phyloP scores from a whole-genome alignment of 2,329 filamentous ascomycete genomes.

The Colletotrichum sp. region DNA sequence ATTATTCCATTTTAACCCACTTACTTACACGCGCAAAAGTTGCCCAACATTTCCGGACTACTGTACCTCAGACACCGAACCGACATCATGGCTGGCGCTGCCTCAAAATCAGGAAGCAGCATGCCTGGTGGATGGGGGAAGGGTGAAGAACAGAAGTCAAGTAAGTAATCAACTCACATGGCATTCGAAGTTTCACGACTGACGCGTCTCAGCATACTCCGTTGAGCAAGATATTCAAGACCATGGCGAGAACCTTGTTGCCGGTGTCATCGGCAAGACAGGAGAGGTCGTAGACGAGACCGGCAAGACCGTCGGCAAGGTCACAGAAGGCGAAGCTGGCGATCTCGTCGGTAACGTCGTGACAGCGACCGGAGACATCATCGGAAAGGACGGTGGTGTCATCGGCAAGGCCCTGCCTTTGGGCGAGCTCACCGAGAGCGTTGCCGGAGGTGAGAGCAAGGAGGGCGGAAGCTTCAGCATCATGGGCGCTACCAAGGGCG shows the following conservation, averaged over 20 bases:
- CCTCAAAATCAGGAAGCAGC: conserved; percentile 19
- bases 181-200: neutral
- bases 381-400: conserved; percentile 42
- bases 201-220: conserved; percentile 1
- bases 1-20: neutral
- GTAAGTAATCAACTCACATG: conserved; percentile 26
- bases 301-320: conserved; percentile 47
- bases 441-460: conserved; percentile 39
- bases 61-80: neutral
- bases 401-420: conserved; percentile 43
- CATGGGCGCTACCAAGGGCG: conserved; percentile 32
- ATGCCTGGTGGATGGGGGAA: conserved; percentile 33
- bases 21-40: neutral
- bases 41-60: conserved; percentile 20
- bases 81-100: conserved; percentile 16
- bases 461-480: conserved; percentile 29
- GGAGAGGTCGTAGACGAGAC: conserved; percentile 50
- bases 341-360: conserved; percentile 47
- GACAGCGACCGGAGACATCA: conserved; percentile 37
- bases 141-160: conserved; percentile 32
- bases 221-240: conserved; percentile 20
- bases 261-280: conserved; percentile 46
- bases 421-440: conserved; percentile 44
- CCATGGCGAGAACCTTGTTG: conserved; percentile 39
- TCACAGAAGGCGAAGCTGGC: conserved; percentile 44